Evolutionary conservation across 192 early-diverging fungal genomes (phyloP).

Genomic region (Spizellomyces sp.): DNA sequence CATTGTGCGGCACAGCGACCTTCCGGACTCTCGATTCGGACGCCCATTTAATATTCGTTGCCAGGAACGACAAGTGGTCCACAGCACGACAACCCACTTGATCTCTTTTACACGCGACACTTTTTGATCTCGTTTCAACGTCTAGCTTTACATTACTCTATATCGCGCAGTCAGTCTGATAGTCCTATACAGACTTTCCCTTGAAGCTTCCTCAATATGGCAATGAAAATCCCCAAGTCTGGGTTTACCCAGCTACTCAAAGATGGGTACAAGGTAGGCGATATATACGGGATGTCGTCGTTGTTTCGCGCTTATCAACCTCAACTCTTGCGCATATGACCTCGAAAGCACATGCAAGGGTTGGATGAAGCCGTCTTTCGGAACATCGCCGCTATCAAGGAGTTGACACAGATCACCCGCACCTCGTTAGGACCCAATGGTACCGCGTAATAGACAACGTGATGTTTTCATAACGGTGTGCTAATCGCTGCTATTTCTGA

Average conservation of each 20-base stretch:
- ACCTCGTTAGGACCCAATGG: slow-evolving; percentile 98
- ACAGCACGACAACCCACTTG: too few species aligned
- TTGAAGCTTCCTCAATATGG: slow-evolving; percentile 57
- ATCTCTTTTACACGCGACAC: neutral
- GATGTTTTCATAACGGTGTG: neutral
- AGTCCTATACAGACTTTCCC: too few species aligned
- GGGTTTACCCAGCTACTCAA: slow-evolving; percentile 86
- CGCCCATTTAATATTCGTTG: neutral
- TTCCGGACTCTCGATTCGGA: too few species aligned
- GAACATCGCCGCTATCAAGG: slow-evolving; percentile 94
- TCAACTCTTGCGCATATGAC: neutral
- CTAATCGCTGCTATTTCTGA: neutral
- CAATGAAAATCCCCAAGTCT: slow-evolving; percentile 84
- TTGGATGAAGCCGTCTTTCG: slow-evolving; percentile 93
- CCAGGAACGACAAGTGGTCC: neutral
- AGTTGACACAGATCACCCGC: slow-evolving; percentile 88
- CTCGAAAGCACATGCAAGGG: slow-evolving; percentile 80
- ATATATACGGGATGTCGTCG: too few species aligned
- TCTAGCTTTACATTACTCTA: neutral
- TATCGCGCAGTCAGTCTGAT: neutral
- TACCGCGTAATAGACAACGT: slow-evolving; percentile 22
- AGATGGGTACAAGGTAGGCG: slow-evolving; percentile 86
- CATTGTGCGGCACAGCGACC: neutral
- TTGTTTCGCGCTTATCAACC: too few species aligned
- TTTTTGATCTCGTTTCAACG: neutral